Percentiles rank a stretch among this genome's conserved stretches.
Conservation (phyloP, 148 eudicot species). For the Vaccinium darrowii region DNA sequence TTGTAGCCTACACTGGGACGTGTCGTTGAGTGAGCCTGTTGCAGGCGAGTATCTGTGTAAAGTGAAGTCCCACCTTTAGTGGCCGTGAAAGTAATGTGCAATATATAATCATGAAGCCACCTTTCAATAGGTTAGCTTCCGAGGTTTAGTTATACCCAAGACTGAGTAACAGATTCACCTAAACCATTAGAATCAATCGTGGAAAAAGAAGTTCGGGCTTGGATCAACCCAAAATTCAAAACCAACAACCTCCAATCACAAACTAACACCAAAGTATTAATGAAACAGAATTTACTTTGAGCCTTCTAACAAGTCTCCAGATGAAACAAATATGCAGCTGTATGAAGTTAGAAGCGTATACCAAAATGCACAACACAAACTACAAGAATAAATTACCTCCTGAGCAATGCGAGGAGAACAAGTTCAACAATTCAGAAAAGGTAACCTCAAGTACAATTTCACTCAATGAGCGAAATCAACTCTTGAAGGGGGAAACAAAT, state of each 20-base stretch:
- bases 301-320: no score
- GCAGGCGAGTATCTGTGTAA: not conserved
- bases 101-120: not conserved
- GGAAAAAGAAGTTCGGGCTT: not conserved
- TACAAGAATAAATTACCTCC: not conserved
- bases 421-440: not conserved
- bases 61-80: not conserved
- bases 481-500: not conserved
- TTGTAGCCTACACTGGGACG: no score
- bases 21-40: not conserved
- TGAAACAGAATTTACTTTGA: not conserved
- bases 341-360: no score
- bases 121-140: not conserved
- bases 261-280: not conserved
- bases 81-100: not conserved
- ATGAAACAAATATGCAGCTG: no score
- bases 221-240: not conserved
- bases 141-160: not conserved
- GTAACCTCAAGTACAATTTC: not conserved
- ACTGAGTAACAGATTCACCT: not conserved
- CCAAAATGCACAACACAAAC: not conserved
- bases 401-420: not conserved
- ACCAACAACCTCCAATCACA: not conserved
- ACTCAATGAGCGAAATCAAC: not conserved
- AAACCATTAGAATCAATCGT: not conserved